A percentile compares a stretch with the other conserved stretches of the same genome.
Evolutionary conservation across 1,284 basidiomycete genomes (phyloP).

Genomic region (Abortiporus biennis): DNA sequence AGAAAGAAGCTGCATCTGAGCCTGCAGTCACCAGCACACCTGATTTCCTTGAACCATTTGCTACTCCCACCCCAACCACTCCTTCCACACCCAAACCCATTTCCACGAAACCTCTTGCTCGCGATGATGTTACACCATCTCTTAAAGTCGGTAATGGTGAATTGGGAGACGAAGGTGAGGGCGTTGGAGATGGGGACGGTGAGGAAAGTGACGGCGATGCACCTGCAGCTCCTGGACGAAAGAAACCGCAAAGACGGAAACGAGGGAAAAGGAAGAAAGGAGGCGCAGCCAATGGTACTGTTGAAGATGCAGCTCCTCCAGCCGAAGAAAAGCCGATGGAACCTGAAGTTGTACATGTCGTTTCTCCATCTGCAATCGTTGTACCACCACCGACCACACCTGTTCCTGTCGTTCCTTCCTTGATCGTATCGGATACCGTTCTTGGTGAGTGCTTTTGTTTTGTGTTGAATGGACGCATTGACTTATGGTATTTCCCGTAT

Average conservation of each 20-base stretch:
- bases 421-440: conserved; percentile 72
- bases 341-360: conserved; percentile 6
- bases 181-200: conserved; percentile 27
- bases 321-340: not conserved
- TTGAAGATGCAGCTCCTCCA: not conserved
- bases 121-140: not conserved
- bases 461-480: not conserved
- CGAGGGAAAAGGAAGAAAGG: conserved; percentile 13
- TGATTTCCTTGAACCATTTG: not conserved
- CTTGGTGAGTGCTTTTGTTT: conserved; percentile 49
- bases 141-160: not conserved
- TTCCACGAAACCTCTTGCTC: not conserved
- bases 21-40: not conserved
- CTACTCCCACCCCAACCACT: conserved; percentile 2
- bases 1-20: not conserved
- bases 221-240: conserved; percentile 7
- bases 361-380: conserved; percentile 16
- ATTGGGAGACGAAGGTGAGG: conserved; percentile 25
- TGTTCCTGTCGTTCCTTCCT: conserved; percentile 29
- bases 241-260: conserved; percentile 9
- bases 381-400: conserved; percentile 22
- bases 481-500: conserved; percentile 1
- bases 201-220: conserved; percentile 31
- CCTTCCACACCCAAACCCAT: too few relatives aligned
- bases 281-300: not conserved